Conservation (phyloP, 768 basidiomycete species). For the Panellus pusillus region DNA sequence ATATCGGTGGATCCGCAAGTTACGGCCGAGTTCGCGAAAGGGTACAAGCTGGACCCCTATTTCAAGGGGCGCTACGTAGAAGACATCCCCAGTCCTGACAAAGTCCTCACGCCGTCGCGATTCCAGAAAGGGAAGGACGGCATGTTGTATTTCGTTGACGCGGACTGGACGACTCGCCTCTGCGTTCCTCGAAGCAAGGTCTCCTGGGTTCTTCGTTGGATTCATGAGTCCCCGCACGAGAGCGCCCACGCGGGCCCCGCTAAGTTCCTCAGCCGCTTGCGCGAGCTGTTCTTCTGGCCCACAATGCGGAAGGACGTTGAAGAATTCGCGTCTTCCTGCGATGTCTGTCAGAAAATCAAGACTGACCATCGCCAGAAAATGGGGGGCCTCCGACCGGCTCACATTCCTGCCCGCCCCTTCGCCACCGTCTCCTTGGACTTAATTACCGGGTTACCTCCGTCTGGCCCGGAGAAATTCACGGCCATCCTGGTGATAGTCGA, state of each 20-base stretch:
- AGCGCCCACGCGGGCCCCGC: neutral
- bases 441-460: constrained; percentile 7
- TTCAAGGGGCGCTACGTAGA: neutral
- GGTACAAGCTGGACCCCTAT: neutral
- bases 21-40: neutral
- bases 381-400: constrained; percentile 5
- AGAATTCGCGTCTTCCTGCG: neutral
- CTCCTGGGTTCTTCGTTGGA: constrained; percentile 7
- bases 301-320: neutral
- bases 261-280: neutral
- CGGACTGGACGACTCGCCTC: constrained; percentile 6
- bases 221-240: constrained; percentile 9
- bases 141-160: constrained; percentile 15
- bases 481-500: too few species aligned
- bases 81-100: neutral
- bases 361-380: constrained; percentile 4
- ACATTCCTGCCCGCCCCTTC: constrained; percentile 7
- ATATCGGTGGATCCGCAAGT: neutral
- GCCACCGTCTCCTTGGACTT: constrained; percentile 9
- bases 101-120: constrained; percentile 2
- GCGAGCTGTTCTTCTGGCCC: constrained; percentile 10
- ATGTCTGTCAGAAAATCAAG: constrained; percentile 14
- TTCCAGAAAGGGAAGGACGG: constrained; percentile 5
- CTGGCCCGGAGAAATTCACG: too few species aligned
- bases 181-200: constrained; percentile 20